Base-by-base conservation (phyloP, 495 filamentous ascomycete genomes). In the Penicillium coffeae region DNA sequence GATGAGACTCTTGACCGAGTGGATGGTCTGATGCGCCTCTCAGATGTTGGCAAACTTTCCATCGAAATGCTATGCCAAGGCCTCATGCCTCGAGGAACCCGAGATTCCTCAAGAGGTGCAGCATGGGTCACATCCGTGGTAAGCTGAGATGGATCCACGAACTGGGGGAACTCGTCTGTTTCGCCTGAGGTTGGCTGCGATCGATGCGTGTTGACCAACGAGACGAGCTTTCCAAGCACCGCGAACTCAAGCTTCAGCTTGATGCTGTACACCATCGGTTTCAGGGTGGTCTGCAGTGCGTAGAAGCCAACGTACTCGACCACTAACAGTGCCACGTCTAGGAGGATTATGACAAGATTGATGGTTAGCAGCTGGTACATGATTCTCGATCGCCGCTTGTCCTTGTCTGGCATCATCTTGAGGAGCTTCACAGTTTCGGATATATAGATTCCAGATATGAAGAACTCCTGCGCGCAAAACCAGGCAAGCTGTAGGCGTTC, bases 161-260 rank as follows among this genome's bases (percentile, higher is more conserved):
- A 73, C 10, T 55, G 59, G 0, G 68, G 70, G 34, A 60, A 70
- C 10, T 70, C 58, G 0, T 71, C 70, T 3, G 56, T 51, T 22
- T 73, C 70, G 1, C 53, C 55, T 0, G 70, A 70, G 8, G 54
- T 70, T 0, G 63, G 63, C 6, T 70, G 60, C 9, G 68, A 64
- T 10, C 51, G 59, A 13, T 51, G 45, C 1, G 45, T 58, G 15
- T 68, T 59, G n/a, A 71, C 70, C 8, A 73, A 47, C 0, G 60
- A 56, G 20, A 73, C 70, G 1, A 73, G 58, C 32, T 73, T 73
- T 5, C 70, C 53, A 20, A 85, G 68, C 3, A 83, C 76, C 21
- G 68, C 74, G 47, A 82, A 84, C 54, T 85, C 81, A 25, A 85
- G 63, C 63, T 84, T 83, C 25, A 85, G 71, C 59, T 85, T 85